Conservation (phyloP, 768 basidiomycete genomes). For the Suillus cothurnatus region DNA sequence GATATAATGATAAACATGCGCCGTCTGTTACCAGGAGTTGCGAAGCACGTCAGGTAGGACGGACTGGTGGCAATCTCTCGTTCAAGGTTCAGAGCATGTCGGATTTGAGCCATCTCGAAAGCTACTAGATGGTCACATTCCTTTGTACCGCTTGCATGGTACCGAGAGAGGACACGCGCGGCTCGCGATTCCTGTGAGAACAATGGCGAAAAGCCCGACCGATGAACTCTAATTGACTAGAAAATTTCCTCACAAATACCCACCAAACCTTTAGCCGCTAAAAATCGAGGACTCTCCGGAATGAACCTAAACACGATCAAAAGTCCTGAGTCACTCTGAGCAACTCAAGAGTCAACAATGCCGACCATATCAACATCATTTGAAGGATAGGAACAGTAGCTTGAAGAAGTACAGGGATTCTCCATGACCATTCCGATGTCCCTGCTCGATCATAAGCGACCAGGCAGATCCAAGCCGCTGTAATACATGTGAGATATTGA, state of each 20-base stretch:
- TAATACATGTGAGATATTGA: constrained; percentile 2
- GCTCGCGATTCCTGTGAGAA: constrained; percentile 55
- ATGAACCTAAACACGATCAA: constrained; percentile 47
- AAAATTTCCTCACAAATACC: constrained; percentile 17
- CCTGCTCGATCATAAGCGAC: constrained; percentile 40
- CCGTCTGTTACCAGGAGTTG: constrained; percentile 66
- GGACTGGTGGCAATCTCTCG: constrained; percentile 51
- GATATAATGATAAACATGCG: constrained; percentile 69
- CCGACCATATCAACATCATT: constrained; percentile 53
- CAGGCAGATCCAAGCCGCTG: constrained; percentile 51
- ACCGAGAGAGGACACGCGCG: constrained; percentile 61
- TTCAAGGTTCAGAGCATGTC: constrained; percentile 66
- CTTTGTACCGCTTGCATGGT: constrained; percentile 66
- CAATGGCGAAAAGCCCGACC: background rate
- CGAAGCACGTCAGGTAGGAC: constrained; percentile 54
- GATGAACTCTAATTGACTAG: background rate
- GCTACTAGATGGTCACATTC: constrained; percentile 58
- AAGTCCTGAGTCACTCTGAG: background rate
- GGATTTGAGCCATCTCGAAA: constrained; percentile 64
- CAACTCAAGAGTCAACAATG: background rate
- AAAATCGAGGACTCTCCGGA: constrained; percentile 69
- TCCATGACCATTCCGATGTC: constrained; percentile 58
- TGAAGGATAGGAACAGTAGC: constrained; percentile 60
- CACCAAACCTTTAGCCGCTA: constrained; percentile 62
- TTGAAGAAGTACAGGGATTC: constrained; percentile 66